These are phyloP conservation scores for Claviceps pazoutovae DNA, from an alignment of 2,329 filamentous ascomycete species.

Conservation along the genomic window DNA sequence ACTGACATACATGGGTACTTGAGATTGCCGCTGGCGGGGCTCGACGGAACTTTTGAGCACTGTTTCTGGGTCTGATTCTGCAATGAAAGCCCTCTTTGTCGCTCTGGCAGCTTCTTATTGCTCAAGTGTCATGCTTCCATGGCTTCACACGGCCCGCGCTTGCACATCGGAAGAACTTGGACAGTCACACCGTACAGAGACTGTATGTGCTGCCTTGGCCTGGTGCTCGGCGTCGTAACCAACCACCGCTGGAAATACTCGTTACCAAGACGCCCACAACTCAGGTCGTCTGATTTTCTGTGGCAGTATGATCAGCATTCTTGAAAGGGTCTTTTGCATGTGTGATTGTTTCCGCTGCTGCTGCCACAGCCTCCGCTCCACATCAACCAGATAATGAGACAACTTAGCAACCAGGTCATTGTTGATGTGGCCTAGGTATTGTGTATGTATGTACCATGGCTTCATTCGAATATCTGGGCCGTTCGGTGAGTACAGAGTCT, in stretches of 20 bases:
- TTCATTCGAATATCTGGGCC: too few relatives aligned
- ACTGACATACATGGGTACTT: too few relatives aligned
- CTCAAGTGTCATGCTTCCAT: neutral
- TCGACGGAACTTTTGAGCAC: constrained; percentile 27
- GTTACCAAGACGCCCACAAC: neutral
- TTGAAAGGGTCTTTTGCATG: neutral
- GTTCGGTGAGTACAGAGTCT: too few relatives aligned
- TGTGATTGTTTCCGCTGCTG: neutral
- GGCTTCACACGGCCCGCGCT: neutral
- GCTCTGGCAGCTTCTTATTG: constrained; percentile 22
- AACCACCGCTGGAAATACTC: neutral
- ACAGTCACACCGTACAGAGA: neutral
- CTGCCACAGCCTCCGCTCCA: neutral
- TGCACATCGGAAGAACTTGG: neutral
- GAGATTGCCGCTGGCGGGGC: constrained; percentile 36
- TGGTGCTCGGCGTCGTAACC: neutral
- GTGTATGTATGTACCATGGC: too few relatives aligned
- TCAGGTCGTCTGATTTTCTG: neutral
- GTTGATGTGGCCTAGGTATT: neutral
- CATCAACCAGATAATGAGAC: neutral
- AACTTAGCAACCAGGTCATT: neutral
- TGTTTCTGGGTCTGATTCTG: constrained; percentile 20
- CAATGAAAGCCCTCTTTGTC: constrained; percentile 28
- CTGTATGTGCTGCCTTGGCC: neutral
- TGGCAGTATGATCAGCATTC: neutral